Conservation (phyloP, 805 yeast species). For the Schwanniomyces polymorphus region DNA sequence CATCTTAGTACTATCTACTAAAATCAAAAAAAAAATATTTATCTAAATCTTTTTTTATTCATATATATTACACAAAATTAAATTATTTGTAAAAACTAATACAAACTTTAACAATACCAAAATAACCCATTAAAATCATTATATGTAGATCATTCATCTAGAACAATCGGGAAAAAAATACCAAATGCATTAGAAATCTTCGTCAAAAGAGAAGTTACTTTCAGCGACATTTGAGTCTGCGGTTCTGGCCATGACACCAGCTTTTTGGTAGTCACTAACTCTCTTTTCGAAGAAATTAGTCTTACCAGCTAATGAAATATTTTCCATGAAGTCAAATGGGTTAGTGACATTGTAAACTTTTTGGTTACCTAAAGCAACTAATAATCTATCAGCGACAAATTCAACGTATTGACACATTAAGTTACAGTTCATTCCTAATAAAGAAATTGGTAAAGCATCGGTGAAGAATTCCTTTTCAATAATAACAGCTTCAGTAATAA, state of each 20-base stretch:
- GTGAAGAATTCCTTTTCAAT: slow-evolving; percentile 94
- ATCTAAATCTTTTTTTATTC: background rate
- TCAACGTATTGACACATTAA: slow-evolving; percentile 98
- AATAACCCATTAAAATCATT: slow-evolving; percentile 1
- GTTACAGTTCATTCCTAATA: slow-evolving; percentile 91
- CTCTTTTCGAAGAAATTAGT: slow-evolving; percentile 99
- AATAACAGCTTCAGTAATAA: slow-evolving; percentile 91
- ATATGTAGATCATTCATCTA: slow-evolving; percentile 1
- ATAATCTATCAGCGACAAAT: slow-evolving; percentile 94
- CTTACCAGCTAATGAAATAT: slow-evolving; percentile 96
- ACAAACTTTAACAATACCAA: background rate
- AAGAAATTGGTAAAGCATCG: slow-evolving; percentile 90
- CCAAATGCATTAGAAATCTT: slow-evolving; percentile 68
- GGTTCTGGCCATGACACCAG: slow-evolving; percentile 93
- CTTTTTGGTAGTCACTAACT: slow-evolving; percentile 98
- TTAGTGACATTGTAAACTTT: slow-evolving; percentile 84
- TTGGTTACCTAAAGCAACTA: slow-evolving; percentile 87
- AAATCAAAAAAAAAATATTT: background rate
- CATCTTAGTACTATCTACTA: slow-evolving; percentile 26
- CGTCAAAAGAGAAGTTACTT: slow-evolving; percentile 79
- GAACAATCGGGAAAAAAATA: background rate
- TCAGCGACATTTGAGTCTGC: slow-evolving; percentile 48
- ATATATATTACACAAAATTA: slow-evolving; percentile 1
- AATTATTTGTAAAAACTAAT: background rate
- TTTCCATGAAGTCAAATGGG: slow-evolving; percentile 99